Conservation (phyloP, 2,329 filamentous ascomycete genomes). For the Colletotrichum karsti region DNA sequence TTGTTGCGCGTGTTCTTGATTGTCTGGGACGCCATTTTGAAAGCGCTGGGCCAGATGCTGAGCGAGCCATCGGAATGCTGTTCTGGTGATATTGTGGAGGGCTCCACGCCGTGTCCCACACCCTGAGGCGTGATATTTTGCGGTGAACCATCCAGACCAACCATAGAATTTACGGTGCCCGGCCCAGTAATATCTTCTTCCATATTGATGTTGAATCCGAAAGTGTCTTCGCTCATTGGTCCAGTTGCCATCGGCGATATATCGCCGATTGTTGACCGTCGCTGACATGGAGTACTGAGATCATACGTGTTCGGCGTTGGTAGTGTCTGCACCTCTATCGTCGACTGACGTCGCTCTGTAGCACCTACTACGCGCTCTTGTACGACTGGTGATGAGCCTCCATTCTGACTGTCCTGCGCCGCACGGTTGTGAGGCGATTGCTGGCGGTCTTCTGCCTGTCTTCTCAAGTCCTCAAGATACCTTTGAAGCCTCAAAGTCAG, state of each 20-base stretch:
- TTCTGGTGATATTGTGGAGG: neutral
- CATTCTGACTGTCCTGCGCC: neutral
- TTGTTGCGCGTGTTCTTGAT: slow-evolving; percentile 39
- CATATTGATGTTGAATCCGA: neutral
- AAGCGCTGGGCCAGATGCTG: slow-evolving; percentile 39
- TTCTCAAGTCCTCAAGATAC: neutral
- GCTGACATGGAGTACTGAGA: neutral
- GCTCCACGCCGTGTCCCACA: neutral
- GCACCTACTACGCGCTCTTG: neutral
- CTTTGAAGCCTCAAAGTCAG: neutral
- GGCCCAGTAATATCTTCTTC: neutral
- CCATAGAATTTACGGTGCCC: neutral
- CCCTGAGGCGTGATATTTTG: neutral
- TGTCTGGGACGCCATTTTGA: slow-evolving; percentile 36
- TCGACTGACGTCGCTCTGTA: neutral
- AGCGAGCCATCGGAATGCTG: neutral
- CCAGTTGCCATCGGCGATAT: neutral
- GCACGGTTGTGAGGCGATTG: neutral
- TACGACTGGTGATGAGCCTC: neutral
- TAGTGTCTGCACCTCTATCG: neutral
- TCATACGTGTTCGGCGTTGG: neutral
- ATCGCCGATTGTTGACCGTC: neutral
- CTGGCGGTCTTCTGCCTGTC: neutral
- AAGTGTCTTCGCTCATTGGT: neutral
- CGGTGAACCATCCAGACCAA: neutral